phyloP scores from a whole-genome alignment of 1,284 basidiomycete species.

The Pseudozyma hubeiensis region DNA sequence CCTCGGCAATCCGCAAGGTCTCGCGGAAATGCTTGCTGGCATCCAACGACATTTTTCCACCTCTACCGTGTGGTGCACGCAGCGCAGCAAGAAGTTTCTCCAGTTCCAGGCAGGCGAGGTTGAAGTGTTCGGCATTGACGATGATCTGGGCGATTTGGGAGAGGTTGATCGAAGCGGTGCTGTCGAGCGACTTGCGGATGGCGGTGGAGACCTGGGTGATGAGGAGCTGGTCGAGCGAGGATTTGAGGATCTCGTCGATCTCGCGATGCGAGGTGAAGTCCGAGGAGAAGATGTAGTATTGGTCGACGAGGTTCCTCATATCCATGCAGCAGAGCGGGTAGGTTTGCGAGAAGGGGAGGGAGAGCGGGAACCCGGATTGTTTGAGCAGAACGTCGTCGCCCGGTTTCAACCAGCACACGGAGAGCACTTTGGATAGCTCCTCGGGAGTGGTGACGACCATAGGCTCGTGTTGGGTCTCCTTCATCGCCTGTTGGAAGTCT shows the following conservation, averaged over 20 bases:
- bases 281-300: constrained; percentile 96
- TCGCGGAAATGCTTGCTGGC: constrained; percentile 78
- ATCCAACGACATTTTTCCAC: constrained; percentile 80
- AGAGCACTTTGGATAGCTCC: constrained; percentile 82
- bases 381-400: constrained; percentile 68
- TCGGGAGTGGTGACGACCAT: constrained; percentile 83
- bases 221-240: constrained; percentile 88
- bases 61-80: constrained; percentile 78
- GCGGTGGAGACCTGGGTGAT: constrained; percentile 83
- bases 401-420: constrained; percentile 82
- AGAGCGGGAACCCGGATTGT: constrained; percentile 75
- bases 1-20: constrained; percentile 79
- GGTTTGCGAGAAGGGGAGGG: constrained; percentile 92
- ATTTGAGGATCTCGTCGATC: constrained; percentile 90
- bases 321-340: constrained; percentile 96
- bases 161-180: constrained; percentile 75
- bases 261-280: constrained; percentile 87
- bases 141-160: constrained; percentile 94
- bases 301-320: constrained; percentile 91
- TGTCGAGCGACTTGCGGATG: constrained; percentile 79
- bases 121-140: constrained; percentile 92
- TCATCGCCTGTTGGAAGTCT: constrained; percentile 73
- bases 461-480: constrained; percentile 88
- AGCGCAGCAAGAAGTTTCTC: constrained; percentile 82
- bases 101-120: constrained; percentile 84